phyloP scores from a whole-genome alignment of 495 filamentous ascomycete species.

The Penicillium daleae region DNA sequence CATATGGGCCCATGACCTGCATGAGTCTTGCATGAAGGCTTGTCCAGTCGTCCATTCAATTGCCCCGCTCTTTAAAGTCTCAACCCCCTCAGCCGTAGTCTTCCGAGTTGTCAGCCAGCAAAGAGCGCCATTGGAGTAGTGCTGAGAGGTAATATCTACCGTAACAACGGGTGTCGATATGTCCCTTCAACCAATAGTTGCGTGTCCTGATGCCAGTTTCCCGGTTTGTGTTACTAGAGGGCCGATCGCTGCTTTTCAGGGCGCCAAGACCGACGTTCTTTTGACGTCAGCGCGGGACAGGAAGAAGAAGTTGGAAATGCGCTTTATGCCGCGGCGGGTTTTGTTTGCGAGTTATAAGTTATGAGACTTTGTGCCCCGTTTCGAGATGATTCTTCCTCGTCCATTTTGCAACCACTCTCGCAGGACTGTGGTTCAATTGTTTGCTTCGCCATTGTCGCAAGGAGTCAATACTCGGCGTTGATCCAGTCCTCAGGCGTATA shows the following conservation, averaged over 20 bases:
- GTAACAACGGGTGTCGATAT: background rate
- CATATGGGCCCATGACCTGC: background rate
- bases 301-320: constrained; percentile 13
- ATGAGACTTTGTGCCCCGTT: background rate
- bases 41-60: background rate
- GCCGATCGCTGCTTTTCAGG: constrained; percentile 26
- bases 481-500: background rate
- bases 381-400: background rate
- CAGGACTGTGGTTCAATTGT: background rate
- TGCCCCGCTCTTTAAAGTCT: background rate
- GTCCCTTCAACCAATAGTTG: background rate
- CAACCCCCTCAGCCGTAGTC: background rate
- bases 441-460: constrained; percentile 1
- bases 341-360: constrained; percentile 11
- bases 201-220: background rate
- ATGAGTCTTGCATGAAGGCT: constrained; percentile 1
- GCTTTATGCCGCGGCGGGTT: constrained; percentile 4
- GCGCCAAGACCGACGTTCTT: constrained; percentile 27
- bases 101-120: constrained; percentile 1
- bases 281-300: constrained; percentile 39
- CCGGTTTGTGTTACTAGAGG: constrained; percentile 1
- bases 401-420: background rate
- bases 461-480: background rate
- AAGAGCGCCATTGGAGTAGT: background rate
- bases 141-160: constrained; percentile 3